Base-by-base conservation (phyloP, 2,329 filamentous ascomycete genomes). In the Phaeophleospora eucalypticola region DNA sequence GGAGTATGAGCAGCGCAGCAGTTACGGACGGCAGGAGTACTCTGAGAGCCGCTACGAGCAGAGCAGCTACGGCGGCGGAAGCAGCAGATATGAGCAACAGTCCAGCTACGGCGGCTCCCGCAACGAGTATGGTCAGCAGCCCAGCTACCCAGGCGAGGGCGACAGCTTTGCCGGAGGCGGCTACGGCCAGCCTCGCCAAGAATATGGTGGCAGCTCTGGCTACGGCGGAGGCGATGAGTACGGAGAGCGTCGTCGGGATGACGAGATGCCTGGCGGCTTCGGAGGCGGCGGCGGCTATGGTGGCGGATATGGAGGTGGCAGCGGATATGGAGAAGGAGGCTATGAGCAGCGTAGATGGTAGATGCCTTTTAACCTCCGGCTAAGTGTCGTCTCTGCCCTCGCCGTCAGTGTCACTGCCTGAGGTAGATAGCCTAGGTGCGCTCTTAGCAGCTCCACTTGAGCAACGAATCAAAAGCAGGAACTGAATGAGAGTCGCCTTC, bases 21-120 rank as follows among this genome's bases (percentile, higher is more conserved):
- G 43, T 14, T 58, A 58, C 43, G 52, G 51, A 14, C 51, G 56
- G n/a, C 55, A 59, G 41, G 53, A 54, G 37, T 51, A 54, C 36
- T 48, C 49, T 8, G 44, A 56, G 41, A 49, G 46, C 32, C 51
- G 54, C 32, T 54, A 53, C 29, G 53, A 58, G 40, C 47, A 52
- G 16, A 32, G 45, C 3, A 42, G 46, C 36, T 49, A 42, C 36
- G 34, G 45, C 19, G 27, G 24, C 24, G 24, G 24, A 29, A 6
- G 51, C n/a, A 35, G 41, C 4, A 35, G 41, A 14, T 53, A 48
- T 35, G 46, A 43, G 12, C 43, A 45, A 19, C 51, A 52, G 27
- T 45, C 45, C n/a, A 42, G 47, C 45, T 57, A 48, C 24, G 51
- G 51, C 10, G 52, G 46, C 17, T 53, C 46, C 19, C 45, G 50